A percentile compares a stretch with the other conserved stretches of the same genome.
phyloP scores from a whole-genome alignment of 1,139 yeast species.

The Candida sanyaensis region DNA sequence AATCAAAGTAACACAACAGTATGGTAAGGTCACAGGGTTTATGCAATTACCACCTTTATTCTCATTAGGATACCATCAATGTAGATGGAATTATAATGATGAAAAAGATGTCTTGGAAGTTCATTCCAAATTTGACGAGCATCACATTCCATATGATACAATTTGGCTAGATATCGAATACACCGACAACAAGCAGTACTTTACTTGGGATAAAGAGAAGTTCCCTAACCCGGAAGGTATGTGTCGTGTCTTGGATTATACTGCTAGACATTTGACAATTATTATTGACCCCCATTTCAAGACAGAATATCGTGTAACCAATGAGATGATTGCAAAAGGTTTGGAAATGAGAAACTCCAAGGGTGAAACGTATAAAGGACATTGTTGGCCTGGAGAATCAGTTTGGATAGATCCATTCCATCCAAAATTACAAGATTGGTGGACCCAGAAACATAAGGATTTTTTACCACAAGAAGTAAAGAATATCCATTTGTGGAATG shows the following conservation, averaged over 20 bases:
- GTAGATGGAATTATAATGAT: conserved; percentile 95
- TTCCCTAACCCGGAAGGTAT: conserved; percentile 77
- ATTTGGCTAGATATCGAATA: conserved; percentile 97
- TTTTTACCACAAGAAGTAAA: conserved; percentile 64
- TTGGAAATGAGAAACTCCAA: conserved; percentile 40
- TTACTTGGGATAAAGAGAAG: conserved; percentile 79
- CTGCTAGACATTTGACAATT: conserved; percentile 80
- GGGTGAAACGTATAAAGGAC: conserved; percentile 64
- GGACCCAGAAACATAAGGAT: conserved; percentile 49
- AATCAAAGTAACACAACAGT: conserved; percentile 56
- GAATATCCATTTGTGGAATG: conserved; percentile 91
- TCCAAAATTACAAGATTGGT: conserved; percentile 59
- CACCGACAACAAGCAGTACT: conserved; percentile 80
- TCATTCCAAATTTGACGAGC: conserved; percentile 65
- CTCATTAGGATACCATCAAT: conserved; percentile 90
- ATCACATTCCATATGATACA: conserved; percentile 82
- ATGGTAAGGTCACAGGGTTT: conserved; percentile 75
- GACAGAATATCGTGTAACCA: conserved; percentile 64
- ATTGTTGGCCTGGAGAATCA: conserved; percentile 98
- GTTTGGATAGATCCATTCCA: conserved; percentile 88
- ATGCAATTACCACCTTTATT: conserved; percentile 76
- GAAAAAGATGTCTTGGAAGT: conserved; percentile 80
- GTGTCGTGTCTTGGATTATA: conserved; percentile 61
- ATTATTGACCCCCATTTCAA: conserved; percentile 94
- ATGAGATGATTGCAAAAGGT: conserved; percentile 41